These are phyloP conservation scores for Gyrodon lividus DNA, from an alignment of 768 basidiomycete genomes.

Conservation along the genomic window DNA sequence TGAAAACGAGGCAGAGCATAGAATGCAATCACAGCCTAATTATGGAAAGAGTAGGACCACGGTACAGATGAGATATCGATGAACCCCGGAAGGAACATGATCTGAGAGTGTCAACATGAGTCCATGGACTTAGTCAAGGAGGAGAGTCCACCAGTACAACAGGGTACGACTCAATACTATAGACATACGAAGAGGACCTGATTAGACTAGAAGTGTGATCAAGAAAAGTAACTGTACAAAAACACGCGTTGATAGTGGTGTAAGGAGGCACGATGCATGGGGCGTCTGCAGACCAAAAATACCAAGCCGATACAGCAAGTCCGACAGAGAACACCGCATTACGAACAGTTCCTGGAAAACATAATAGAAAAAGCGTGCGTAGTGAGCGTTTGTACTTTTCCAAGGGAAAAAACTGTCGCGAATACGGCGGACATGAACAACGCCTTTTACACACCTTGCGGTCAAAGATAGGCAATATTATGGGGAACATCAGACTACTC, in stretches of 20 bases:
- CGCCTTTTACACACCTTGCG: conserved; percentile 16
- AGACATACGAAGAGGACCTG: conserved; percentile 6
- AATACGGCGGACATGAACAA: conserved; percentile 31
- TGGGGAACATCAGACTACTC: conserved; percentile 14
- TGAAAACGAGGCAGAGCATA: conserved; percentile 21
- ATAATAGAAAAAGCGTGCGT: conserved; percentile 21
- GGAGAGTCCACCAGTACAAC: too few relatives aligned
- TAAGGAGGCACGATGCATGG: conserved; percentile 25
- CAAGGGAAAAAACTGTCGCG: conserved; percentile 21
- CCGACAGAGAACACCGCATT: conserved; percentile 10
- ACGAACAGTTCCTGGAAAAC: conserved; percentile 15
- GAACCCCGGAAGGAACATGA: conserved; percentile 12
- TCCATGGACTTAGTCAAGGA: conserved; percentile 23
- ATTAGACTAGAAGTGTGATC: conserved; percentile 9
- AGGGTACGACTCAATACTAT: too few relatives aligned
- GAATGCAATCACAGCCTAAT: conserved; percentile 9
- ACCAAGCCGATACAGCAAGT: conserved; percentile 12
- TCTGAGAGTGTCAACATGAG: conserved; percentile 6
- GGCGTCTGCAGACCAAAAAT: conserved; percentile 15
- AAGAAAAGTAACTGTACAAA: conserved; percentile 14
- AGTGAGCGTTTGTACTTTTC: conserved; percentile 15
- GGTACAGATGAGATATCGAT: neutral
- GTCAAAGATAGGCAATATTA: conserved; percentile 25
- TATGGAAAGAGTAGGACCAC: conserved; percentile 14
- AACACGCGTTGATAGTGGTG: conserved; percentile 18